A percentile compares a stretch with the other conserved stretches of the same genome.
Evolutionary conservation across 1,284 basidiomycete genomes (phyloP).

Genomic region (Microbotryum saponariae): DNA sequence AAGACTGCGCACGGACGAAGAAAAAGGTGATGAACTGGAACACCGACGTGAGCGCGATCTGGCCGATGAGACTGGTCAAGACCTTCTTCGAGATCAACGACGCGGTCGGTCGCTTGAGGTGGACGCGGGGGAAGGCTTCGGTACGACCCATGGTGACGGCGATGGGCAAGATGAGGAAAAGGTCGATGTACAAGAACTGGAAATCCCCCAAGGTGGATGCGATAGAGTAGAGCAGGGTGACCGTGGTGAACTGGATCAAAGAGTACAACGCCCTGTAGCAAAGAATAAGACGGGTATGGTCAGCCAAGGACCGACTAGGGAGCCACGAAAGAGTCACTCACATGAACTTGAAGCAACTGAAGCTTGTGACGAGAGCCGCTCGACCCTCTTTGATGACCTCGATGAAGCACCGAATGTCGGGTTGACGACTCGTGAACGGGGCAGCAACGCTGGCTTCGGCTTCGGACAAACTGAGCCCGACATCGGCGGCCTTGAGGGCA

Average conservation of each 20-base stretch:
- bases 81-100: slow-evolving; percentile 96
- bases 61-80: slow-evolving; percentile 84
- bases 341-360: slow-evolving; percentile 99
- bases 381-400: slow-evolving; percentile 89
- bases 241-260: slow-evolving; percentile 71
- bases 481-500: slow-evolving; percentile 95
- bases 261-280: slow-evolving; percentile 70
- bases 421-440: slow-evolving; percentile 87
- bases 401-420: slow-evolving; percentile 92
- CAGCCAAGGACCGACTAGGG: background rate
- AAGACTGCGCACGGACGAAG: slow-evolving; percentile 76
- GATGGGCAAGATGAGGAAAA: slow-evolving; percentile 94
- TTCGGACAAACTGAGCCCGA: slow-evolving; percentile 92
- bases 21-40: slow-evolving; percentile 82
- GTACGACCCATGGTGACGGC: slow-evolving; percentile 95
- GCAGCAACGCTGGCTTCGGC: slow-evolving; percentile 99
- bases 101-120: slow-evolving; percentile 87
- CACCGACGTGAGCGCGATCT: slow-evolving; percentile 76
- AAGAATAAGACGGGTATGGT: background rate
- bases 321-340: slow-evolving; percentile 44
- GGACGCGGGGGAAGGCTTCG: slow-evolving; percentile 74
- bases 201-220: slow-evolving; percentile 95
- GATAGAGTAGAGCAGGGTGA: slow-evolving; percentile 90
- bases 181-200: slow-evolving; percentile 95
- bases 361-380: slow-evolving; percentile 91